phyloP scores from a whole-genome alignment of 2,329 filamentous ascomycete genomes.

The Penicillium brevicompactum region DNA sequence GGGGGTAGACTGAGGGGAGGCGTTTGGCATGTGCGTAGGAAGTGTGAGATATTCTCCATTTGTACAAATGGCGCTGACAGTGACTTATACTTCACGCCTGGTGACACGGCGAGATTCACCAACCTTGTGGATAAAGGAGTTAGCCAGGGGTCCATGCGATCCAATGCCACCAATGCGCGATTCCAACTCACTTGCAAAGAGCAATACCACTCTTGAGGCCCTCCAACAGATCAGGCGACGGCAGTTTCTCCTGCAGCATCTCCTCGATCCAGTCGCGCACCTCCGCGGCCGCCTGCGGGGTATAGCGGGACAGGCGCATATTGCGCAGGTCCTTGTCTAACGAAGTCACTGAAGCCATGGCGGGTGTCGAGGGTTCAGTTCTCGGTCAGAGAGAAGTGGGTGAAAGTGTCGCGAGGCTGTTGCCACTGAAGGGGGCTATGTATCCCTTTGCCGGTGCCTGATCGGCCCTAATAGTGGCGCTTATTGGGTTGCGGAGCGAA shows the following conservation, averaged over 20 bases:
- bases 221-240: slow-evolving; percentile 76
- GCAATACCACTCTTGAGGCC: slow-evolving; percentile 86
- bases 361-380: slow-evolving; percentile 12
- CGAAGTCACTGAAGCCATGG: slow-evolving; percentile 90
- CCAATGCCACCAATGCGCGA: background rate
- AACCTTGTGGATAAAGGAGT: slow-evolving; percentile 58
- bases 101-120: slow-evolving; percentile 75
- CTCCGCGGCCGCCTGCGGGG: slow-evolving; percentile 84
- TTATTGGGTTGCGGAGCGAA: slow-evolving; percentile 22
- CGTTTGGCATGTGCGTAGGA: slow-evolving; percentile 82
- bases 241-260: slow-evolving; percentile 71
- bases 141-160: slow-evolving; percentile 22
- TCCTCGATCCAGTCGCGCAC: slow-evolving; percentile 83
- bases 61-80: slow-evolving; percentile 97
- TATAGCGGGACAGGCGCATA: slow-evolving; percentile 90
- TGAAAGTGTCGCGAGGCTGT: slow-evolving; percentile 1
- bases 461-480: slow-evolving; percentile 20
- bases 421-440: slow-evolving; percentile 3
- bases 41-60: slow-evolving; percentile 99
- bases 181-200: slow-evolving; percentile 75
- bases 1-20: slow-evolving; percentile 84
- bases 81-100: slow-evolving; percentile 84
- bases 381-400: background rate
- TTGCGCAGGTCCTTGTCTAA: slow-evolving; percentile 94
- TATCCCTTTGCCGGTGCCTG: slow-evolving; percentile 26